A percentile compares a stretch with the other conserved stretches of the same genome.
Conservation (phyloP, 331 rosid genomes). For the Arachis monticola region DNA sequence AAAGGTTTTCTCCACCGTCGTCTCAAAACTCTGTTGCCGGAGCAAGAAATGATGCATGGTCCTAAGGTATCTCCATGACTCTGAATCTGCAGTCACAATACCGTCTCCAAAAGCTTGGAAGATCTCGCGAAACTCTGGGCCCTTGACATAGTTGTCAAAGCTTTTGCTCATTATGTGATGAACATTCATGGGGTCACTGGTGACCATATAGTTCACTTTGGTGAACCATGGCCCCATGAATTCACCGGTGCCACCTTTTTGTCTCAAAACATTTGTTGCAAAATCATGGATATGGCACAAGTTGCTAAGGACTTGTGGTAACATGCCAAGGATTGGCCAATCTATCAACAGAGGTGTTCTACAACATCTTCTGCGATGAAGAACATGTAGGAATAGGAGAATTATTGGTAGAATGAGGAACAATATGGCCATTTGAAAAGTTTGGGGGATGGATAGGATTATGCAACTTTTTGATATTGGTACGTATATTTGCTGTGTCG, state of each 20-base stretch:
- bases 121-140: slow-evolving; percentile 39
- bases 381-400: neutral
- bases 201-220: slow-evolving; percentile 33
- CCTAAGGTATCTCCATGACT: slow-evolving; percentile 46
- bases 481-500: too few species aligned
- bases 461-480: too few species aligned
- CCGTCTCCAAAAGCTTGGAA: slow-evolving; percentile 56
- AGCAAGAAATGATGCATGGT: slow-evolving; percentile 17
- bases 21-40: slow-evolving; percentile 15
- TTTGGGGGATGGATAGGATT: too few species aligned
- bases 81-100: slow-evolving; percentile 40
- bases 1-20: slow-evolving; percentile 18
- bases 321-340: slow-evolving; percentile 58
- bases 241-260: slow-evolving; percentile 37
- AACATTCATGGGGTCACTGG: slow-evolving; percentile 54
- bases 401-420: neutral
- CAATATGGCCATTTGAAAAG: neutral
- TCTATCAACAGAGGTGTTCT: slow-evolving; percentile 14
- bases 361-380: neutral
- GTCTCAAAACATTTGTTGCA: neutral
- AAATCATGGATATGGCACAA: slow-evolving; percentile 38
- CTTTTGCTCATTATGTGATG: slow-evolving; percentile 47
- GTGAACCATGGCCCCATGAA: slow-evolving; percentile 52
- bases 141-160: slow-evolving; percentile 49
- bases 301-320: slow-evolving; percentile 39